phyloP scores from a whole-genome alignment of 306 rosid genomes.

The Fragaria ananassa region DNA sequence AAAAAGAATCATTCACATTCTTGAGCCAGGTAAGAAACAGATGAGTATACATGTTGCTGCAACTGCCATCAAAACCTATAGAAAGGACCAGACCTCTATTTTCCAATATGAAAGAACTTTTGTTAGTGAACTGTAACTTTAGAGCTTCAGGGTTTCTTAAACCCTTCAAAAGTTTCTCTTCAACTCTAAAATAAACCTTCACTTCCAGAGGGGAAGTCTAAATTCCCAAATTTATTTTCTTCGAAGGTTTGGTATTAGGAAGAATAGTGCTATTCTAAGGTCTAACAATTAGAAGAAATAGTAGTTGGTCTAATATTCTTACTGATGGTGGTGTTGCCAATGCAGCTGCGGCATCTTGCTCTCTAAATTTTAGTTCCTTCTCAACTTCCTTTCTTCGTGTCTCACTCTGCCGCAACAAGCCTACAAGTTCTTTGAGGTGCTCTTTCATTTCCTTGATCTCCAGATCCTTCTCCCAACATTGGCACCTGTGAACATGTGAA shows the following conservation, averaged over 20 bases:
- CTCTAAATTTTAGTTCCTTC: conserved; percentile 88
- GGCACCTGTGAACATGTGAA: conserved; percentile 63
- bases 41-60: background rate
- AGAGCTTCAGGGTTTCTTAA: background rate
- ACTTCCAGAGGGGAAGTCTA: background rate
- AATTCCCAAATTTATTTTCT: background rate
- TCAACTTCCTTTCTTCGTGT: conserved; percentile 85
- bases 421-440: conserved; percentile 94
- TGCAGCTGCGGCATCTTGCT: conserved; percentile 63
- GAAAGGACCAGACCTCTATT: background rate
- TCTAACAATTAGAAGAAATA: background rate
- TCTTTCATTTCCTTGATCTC: conserved; percentile 98
- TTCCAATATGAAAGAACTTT: background rate
- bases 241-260: background rate
- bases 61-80: background rate
- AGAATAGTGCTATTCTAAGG: background rate
- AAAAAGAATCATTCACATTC: conserved; percentile 2
- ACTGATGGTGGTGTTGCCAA: conserved; percentile 78
- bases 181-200: background rate
- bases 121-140: background rate
- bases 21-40: background rate
- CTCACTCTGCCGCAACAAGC: conserved; percentile 94
- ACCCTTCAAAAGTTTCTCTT: background rate
- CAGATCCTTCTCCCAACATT: conserved; percentile 87
- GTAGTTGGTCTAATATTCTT: conserved; percentile 27